Conservation (phyloP, 441 rosid species). For the Isatis lusitanica region DNA sequence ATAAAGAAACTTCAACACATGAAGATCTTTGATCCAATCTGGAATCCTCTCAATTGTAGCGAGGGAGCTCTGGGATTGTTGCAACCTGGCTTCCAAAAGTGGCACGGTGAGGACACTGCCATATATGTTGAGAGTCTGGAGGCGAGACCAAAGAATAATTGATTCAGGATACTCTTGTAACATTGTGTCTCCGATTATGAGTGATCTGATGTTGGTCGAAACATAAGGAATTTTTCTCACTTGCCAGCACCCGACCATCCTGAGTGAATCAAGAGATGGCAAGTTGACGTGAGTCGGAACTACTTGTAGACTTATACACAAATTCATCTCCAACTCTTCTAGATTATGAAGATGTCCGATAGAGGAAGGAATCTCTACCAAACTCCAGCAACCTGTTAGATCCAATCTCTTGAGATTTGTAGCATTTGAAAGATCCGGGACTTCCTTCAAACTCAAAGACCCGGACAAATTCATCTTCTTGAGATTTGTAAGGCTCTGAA, state of each 20-base stretch:
- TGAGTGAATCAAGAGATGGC: conserved; percentile 8
- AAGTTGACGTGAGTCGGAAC: not conserved
- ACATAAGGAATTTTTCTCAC: not conserved
- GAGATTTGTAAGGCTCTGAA: conserved; percentile 8
- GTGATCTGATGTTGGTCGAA: not conserved
- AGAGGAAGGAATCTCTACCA: conserved; percentile 28
- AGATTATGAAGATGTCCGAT: conserved; percentile 3
- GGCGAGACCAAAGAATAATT: not conserved
- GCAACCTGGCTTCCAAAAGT: not conserved
- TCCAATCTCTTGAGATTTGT: conserved; percentile 14
- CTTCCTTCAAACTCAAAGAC: conserved; percentile 14
- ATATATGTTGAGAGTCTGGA: not conserved
- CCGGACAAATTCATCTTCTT: conserved; percentile 30
- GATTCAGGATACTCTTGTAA: not conserved
- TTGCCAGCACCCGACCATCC: not conserved
- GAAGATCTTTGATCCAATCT: conserved; percentile 5
- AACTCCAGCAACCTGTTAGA: conserved; percentile 20
- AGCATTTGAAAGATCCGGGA: conserved; percentile 37
- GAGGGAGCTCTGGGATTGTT: not conserved
- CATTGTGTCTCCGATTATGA: not conserved
- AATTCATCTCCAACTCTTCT: not conserved
- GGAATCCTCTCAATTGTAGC: not conserved
- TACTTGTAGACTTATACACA: not conserved
- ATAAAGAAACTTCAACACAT: not conserved
- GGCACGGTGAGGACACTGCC: not conserved